Evolutionary conservation across 176 grass and related monocot genomes (phyloP).

Genomic region (bread wheat (Triticum aestivum)): DNA sequence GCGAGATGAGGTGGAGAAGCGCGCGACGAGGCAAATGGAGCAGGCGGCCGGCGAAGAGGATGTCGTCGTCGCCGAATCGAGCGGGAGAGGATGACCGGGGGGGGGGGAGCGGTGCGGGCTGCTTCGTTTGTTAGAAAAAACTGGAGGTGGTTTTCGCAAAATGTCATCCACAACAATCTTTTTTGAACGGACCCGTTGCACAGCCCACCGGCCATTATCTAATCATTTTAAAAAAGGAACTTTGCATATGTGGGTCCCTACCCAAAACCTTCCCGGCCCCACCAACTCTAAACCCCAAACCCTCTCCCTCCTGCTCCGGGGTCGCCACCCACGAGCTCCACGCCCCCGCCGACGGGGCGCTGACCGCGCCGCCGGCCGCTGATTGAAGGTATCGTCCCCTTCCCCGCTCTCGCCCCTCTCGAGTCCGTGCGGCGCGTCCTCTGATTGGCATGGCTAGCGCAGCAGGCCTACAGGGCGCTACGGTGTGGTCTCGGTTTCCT

Average conservation of each 20-base stretch:
- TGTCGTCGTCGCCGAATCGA: too few relatives aligned
- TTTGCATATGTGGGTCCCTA: background rate
- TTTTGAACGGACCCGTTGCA: too few relatives aligned
- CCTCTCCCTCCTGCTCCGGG: background rate
- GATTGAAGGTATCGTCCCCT: constrained; percentile 13
- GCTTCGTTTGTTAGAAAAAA: too few relatives aligned
- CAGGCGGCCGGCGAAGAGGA: too few relatives aligned
- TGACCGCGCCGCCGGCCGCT: background rate
- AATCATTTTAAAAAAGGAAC: too few relatives aligned
- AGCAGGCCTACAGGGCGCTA: background rate
- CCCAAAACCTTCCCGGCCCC: constrained; percentile 18
- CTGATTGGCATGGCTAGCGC: background rate
- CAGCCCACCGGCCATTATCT: too few relatives aligned
- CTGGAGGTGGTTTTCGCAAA: background rate
- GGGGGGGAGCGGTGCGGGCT: too few relatives aligned
- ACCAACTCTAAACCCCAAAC: constrained; percentile 3
- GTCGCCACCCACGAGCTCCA: constrained; percentile 7
- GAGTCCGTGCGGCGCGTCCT: background rate
- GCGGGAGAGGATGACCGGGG: too few relatives aligned
- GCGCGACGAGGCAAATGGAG: too few relatives aligned
- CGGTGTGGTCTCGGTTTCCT: background rate
- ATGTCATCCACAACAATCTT: background rate
- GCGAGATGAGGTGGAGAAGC: too few relatives aligned
- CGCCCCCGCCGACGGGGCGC: constrained; percentile 1
- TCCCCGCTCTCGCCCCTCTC: background rate